phyloP scores from a whole-genome alignment of 805 yeast genomes.

The Schwanniomyces polymorphus region DNA sequence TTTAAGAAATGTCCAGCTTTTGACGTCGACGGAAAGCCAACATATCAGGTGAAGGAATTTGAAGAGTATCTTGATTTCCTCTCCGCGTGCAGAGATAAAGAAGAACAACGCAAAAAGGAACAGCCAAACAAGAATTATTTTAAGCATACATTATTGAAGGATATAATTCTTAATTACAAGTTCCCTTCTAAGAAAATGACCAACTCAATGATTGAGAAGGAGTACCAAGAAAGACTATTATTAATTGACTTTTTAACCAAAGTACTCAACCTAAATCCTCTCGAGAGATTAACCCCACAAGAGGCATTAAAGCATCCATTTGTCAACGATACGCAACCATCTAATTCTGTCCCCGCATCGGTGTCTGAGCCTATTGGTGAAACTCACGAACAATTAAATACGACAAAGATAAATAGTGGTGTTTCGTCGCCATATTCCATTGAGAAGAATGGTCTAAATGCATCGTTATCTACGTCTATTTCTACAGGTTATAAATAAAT shows the following conservation, averaged over 20 bases:
- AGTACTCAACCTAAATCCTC: constrained; percentile 79
- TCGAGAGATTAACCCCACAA: constrained; percentile 96
- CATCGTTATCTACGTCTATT: background rate
- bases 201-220: constrained; percentile 58
- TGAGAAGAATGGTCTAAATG: background rate
- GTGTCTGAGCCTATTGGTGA: background rate
- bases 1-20: constrained; percentile 44
- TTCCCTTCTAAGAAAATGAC: constrained; percentile 61
- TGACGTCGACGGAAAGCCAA: constrained; percentile 25
- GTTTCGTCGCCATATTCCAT: background rate
- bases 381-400: background rate
- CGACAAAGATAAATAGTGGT: background rate
- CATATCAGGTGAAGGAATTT: constrained; percentile 29
- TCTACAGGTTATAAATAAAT: background rate
- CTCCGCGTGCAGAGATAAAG: constrained; percentile 24
- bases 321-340: constrained; percentile 40
- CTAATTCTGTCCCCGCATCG: background rate
- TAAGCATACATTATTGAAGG: constrained; percentile 59
- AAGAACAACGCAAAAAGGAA: constrained; percentile 44
- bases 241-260: constrained; percentile 79
- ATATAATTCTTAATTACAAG: constrained; percentile 76
- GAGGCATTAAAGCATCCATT: constrained; percentile 94
- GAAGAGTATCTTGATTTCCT: constrained; percentile 37
- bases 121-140: constrained; percentile 86
- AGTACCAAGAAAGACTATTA: constrained; percentile 67